Evolutionary conservation across 495 filamentous ascomycete genomes (phyloP), one percentile per base, ranked within the genome.

Genomic region (Hapsidospora chrysogenum): DNA sequence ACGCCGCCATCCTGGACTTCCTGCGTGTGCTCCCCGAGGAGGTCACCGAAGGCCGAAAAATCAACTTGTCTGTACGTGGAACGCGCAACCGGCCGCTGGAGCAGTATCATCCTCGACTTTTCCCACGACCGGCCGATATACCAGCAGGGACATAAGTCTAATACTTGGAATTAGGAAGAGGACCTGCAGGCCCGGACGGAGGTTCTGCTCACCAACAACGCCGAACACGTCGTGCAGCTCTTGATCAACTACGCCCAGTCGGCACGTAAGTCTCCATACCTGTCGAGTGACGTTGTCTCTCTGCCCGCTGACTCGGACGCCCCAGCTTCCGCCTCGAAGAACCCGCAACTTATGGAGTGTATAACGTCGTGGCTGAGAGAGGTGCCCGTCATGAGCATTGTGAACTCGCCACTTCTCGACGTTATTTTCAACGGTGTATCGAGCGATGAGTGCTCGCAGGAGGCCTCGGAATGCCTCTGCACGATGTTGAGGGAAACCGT

Each of bases 31-130:
- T 99, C 31, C 89, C 89, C 14, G 89, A 99, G 65, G 89, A 99
- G 70, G 92, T 99, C 53, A 96, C 83, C 33, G 89, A 96, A 65
- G 89, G 92, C 57, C 82, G 89, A 57, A 96, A 94, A 64, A 92
- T 96, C 70, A 92, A 82, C 68, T 68, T 99, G 58, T 84, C 80
- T 66, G 86, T 94, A 86, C 63, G 85, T 85, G 63, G 70, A 67
- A 63, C 67, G 66, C 70, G 49, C 53, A 49, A 49, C 59, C 59
- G 37, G 29, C 51, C 57, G 55, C 51, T 52, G 54, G 58, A 62
- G 49, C 62, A 54, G 49, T 39, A 43, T 56, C 48, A 35, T 48
- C 50, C 27, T 29, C 37, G 48, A 41, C 46, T 49, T 47, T 54
- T 45, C 52, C 44, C 54, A 48, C 46, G 46, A 44, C 52, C 33